Evolutionary conservation across 768 basidiomycete species (phyloP), one percentile per base, ranked within the genome.

Genomic region (Boletus pseudo-olivaceus): DNA sequence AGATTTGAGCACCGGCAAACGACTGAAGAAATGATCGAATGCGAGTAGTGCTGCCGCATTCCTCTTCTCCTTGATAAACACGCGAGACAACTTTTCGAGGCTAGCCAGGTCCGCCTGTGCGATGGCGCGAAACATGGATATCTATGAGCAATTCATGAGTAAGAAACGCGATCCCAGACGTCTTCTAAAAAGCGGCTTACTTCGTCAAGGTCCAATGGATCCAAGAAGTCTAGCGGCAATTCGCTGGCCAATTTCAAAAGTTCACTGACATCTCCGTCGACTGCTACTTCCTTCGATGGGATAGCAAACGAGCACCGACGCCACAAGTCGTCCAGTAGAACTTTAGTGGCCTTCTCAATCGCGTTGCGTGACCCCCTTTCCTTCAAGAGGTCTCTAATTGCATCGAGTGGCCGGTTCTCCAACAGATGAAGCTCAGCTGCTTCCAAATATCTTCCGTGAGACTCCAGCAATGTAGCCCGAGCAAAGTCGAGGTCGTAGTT

Each of bases 391-490:
- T 80, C 62, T 12, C 62, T 67, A 11, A 84, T 77, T 0, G 83
- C 85, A 11, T 80, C 75, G 1, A 74, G 34, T 0, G 64, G 65
- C 1, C 78, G 74, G 14, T 80, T 81, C 57, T 82, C 78, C 0
- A 67, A 64, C 5, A 82, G 55, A 58, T 82, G 76, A 17, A 83
- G 60, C 19, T 79, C 73, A 1, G 82, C 83, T 0, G 84, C 84
- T 34, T 85, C 80, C 2, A 58, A 49, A 42, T 67, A 73, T 55
- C 73, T 72, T 14, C 74, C 76, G 11, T 76, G 70, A 5, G 68
- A 66, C 29, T 73, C 71, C 14, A 84, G 69, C 9, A 86, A 58
- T 0, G 67, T 64, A 0, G 78, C 78, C 7, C 73, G 80, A 7
- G 80, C 76, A 12, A 73, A 54, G 57, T 82, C 79, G 7, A 88